Percentiles rank a stretch among this genome's conserved stretches.
These are phyloP conservation scores for Pezicula carpinea DNA, from an alignment of 2,329 filamentous ascomycete genomes.

Conservation along the genomic window DNA sequence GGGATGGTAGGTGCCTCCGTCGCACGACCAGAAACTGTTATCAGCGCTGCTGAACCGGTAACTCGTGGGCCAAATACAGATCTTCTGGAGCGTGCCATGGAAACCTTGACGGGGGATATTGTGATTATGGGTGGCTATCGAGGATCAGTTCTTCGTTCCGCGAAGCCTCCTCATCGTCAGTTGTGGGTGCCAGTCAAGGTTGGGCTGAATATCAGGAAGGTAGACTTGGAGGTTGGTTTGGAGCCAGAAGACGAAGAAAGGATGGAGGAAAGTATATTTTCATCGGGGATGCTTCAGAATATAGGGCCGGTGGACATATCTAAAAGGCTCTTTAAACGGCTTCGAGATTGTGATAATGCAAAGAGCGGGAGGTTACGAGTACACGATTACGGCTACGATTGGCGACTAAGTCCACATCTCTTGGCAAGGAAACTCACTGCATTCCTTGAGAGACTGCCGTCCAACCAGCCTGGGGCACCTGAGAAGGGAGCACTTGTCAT, in stretches of 20 bases:
- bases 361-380: slow-evolving; percentile 67
- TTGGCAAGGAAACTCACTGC: slow-evolving; percentile 66
- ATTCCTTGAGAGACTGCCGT: slow-evolving; percentile 71
- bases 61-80: slow-evolving; percentile 37
- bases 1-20: slow-evolving; percentile 13
- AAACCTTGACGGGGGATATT: slow-evolving; percentile 73
- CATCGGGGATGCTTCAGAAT: slow-evolving; percentile 84
- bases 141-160: slow-evolving; percentile 82
- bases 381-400: slow-evolving; percentile 93
- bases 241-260: slow-evolving; percentile 75
- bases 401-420: slow-evolving; percentile 78
- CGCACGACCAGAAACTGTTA: slow-evolving; percentile 12
- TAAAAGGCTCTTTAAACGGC: slow-evolving; percentile 71
- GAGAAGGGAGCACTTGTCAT: slow-evolving; percentile 73
- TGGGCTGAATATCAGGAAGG: slow-evolving; percentile 84
- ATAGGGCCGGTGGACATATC: slow-evolving; percentile 91
- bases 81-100: slow-evolving; percentile 49
- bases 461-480: slow-evolving; percentile 56
- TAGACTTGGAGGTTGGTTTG: slow-evolving; percentile 83
- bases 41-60: slow-evolving; percentile 8
- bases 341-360: slow-evolving; percentile 70
- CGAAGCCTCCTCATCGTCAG: slow-evolving; percentile 77
- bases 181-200: slow-evolving; percentile 94
- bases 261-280: slow-evolving; percentile 78
- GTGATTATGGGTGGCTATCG: slow-evolving; percentile 88